Percentiles rank a stretch among this genome's conserved stretches.
Evolutionary conservation across 805 yeast species (phyloP).

Genomic region (Tetrapisispora arboricola): DNA sequence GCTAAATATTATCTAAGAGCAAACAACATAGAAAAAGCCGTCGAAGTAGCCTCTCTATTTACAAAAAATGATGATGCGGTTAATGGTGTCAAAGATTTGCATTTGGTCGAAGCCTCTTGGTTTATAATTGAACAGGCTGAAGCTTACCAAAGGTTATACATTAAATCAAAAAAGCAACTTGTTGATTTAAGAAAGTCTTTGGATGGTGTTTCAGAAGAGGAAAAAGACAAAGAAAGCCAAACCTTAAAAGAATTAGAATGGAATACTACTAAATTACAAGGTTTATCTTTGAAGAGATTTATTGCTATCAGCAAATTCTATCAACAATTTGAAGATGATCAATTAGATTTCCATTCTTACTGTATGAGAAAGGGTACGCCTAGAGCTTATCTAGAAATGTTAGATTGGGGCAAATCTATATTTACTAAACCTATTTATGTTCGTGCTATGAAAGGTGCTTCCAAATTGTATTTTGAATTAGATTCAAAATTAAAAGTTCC

Average conservation of each 20-base stretch:
- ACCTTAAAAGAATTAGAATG: slow-evolving; percentile 32
- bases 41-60: slow-evolving; percentile 63
- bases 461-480: slow-evolving; percentile 42
- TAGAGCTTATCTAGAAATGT: slow-evolving; percentile 65
- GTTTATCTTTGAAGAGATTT: slow-evolving; percentile 74
- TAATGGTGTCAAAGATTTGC: slow-evolving; percentile 82
- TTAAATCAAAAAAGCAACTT: slow-evolving; percentile 21
- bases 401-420: slow-evolving; percentile 73
- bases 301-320: slow-evolving; percentile 55
- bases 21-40: slow-evolving; percentile 61
- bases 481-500: slow-evolving; percentile 10
- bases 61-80: slow-evolving; percentile 73
- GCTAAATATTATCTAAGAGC: slow-evolving; percentile 77
- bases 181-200: slow-evolving; percentile 7
- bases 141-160: slow-evolving; percentile 56
- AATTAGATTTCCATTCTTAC: slow-evolving; percentile 89
- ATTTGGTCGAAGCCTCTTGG: slow-evolving; percentile 87
- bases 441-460: slow-evolving; percentile 60
- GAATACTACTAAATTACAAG: slow-evolving; percentile 39
- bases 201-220: slow-evolving; percentile 13
- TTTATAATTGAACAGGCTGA: slow-evolving; percentile 78
- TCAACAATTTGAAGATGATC: slow-evolving; percentile 68
- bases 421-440: slow-evolving; percentile 60
- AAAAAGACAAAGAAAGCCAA: slow-evolving; percentile 22
- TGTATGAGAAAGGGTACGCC: slow-evolving; percentile 87